Conservation (phyloP, 495 filamentous ascomycete species). For the Talaromyces adpressus region DNA sequence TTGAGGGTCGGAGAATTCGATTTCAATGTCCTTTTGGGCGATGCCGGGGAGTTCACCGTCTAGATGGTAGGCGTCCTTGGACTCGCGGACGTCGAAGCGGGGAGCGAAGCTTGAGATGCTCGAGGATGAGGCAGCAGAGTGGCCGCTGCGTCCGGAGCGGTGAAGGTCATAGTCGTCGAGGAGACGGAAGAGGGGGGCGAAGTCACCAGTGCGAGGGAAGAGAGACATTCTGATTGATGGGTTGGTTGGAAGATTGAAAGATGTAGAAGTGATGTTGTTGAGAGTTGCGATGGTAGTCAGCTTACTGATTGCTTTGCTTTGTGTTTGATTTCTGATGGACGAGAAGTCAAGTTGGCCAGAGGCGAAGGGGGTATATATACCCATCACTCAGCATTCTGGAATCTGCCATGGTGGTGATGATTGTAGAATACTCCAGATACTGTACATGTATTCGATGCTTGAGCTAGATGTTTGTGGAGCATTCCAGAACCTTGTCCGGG, state of each 20-base stretch:
- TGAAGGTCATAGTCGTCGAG: slow-evolving; percentile 40
- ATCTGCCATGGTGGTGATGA: slow-evolving; percentile 1
- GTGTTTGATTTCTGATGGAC: slow-evolving; percentile 10
- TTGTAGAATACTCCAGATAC: slow-evolving; percentile 12
- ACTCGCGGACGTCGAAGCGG: slow-evolving; percentile 78
- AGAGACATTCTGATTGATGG: slow-evolving; percentile 29
- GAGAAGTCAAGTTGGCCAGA: background rate
- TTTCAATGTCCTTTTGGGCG: slow-evolving; percentile 67
- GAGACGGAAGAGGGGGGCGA: slow-evolving; percentile 38
- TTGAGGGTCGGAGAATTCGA: slow-evolving; percentile 79
- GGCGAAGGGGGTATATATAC: slow-evolving; percentile 8
- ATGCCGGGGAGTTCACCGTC: slow-evolving; percentile 87
- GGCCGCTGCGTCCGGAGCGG: slow-evolving; percentile 20
- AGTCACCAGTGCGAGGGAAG: slow-evolving; percentile 30
- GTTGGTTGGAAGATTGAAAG: background rate
- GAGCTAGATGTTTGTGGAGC: slow-evolving; percentile 13
- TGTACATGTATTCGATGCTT: background rate
- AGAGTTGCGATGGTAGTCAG: slow-evolving; percentile 1
- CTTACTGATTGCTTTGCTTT: slow-evolving; percentile 2
- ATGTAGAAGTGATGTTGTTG: slow-evolving; percentile 6
- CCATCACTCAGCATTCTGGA: slow-evolving; percentile 3
- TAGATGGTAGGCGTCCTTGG: slow-evolving; percentile 64
- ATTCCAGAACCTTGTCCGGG: slow-evolving; percentile 23
- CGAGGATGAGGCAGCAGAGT: slow-evolving; percentile 11
- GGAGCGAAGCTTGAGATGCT: slow-evolving; percentile 53